These are phyloP conservation scores for Stagonosporopsis rhizophila DNA, from an alignment of 2,329 filamentous ascomycete species.

Conservation along the genomic window DNA sequence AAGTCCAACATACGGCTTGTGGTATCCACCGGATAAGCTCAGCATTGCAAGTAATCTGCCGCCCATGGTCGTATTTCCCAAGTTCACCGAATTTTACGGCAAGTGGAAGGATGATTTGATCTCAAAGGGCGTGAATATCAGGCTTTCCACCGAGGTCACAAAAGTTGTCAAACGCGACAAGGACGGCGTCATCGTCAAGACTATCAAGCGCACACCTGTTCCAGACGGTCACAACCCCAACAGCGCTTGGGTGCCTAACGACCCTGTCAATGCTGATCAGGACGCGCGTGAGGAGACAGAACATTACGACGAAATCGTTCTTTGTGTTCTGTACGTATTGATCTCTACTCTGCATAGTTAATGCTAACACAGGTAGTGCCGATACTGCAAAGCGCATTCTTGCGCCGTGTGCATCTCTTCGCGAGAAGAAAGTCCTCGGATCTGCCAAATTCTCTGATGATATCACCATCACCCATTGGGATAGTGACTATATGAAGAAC, in stretches of 20 bases:
- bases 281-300: slow-evolving; percentile 55
- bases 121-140: slow-evolving; percentile 62
- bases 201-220: slow-evolving; percentile 53
- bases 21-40: slow-evolving; percentile 60
- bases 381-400: slow-evolving; percentile 67
- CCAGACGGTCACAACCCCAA: slow-evolving; percentile 55
- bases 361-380: slow-evolving; percentile 42
- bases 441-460: slow-evolving; percentile 74
- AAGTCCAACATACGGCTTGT: slow-evolving; percentile 65
- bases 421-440: slow-evolving; percentile 72
- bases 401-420: slow-evolving; percentile 63
- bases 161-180: slow-evolving; percentile 60
- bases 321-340: slow-evolving; percentile 61
- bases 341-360: background rate
- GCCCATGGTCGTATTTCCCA: slow-evolving; percentile 68
- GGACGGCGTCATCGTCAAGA: slow-evolving; percentile 59
- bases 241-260: slow-evolving; percentile 52
- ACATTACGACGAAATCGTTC: slow-evolving; percentile 69
- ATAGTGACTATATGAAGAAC: slow-evolving; percentile 69
- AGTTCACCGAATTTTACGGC: slow-evolving; percentile 67
- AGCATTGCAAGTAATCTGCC: slow-evolving; percentile 60
- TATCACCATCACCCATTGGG: slow-evolving; percentile 73
- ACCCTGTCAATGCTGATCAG: slow-evolving; percentile 50
- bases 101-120: slow-evolving; percentile 62
- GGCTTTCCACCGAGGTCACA: slow-evolving; percentile 64